These are phyloP conservation scores for Venturia oleaginea DNA, from an alignment of 2,329 filamentous ascomycete species.

Conservation along the genomic window DNA sequence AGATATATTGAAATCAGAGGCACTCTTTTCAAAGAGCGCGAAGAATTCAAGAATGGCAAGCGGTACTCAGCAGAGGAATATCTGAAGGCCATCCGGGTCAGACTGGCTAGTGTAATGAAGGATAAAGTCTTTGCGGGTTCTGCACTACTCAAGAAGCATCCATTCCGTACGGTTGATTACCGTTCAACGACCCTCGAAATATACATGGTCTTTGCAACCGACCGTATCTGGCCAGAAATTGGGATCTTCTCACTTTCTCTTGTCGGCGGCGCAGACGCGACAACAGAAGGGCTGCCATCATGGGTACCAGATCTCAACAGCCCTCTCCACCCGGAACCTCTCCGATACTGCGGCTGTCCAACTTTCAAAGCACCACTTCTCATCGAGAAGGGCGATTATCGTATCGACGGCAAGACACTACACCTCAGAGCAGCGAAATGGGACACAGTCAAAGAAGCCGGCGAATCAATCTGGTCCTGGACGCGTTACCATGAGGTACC, in stretches of 20 bases:
- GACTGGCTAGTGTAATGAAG: constrained; percentile 10
- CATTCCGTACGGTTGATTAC: not conserved
- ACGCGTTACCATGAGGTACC: constrained; percentile 10
- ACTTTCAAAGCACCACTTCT: constrained; percentile 2
- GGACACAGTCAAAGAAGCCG: constrained; percentile 11
- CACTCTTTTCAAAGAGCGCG: constrained; percentile 12
- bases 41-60: constrained; percentile 12
- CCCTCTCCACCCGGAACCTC: constrained; percentile 12
- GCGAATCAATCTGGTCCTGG: constrained; percentile 14
- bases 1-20: constrained; percentile 3
- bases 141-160: not conserved
- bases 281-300: constrained; percentile 13
- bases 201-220: constrained; percentile 9
- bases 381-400: not conserved
- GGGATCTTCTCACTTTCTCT: constrained; percentile 9
- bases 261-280: constrained; percentile 8
- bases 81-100: constrained; percentile 6
- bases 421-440: constrained; percentile 9
- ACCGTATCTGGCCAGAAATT: constrained; percentile 10
- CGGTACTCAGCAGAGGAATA: constrained; percentile 13
- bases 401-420: constrained; percentile 7
- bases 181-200: constrained; percentile 11
- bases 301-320: constrained; percentile 14
- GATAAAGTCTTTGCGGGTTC: constrained; percentile 14
- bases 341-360: constrained; percentile 10